These are phyloP conservation scores for Primulina tabacum DNA, from an alignment of 257 asterid genomes.

Conservation along the genomic window DNA sequence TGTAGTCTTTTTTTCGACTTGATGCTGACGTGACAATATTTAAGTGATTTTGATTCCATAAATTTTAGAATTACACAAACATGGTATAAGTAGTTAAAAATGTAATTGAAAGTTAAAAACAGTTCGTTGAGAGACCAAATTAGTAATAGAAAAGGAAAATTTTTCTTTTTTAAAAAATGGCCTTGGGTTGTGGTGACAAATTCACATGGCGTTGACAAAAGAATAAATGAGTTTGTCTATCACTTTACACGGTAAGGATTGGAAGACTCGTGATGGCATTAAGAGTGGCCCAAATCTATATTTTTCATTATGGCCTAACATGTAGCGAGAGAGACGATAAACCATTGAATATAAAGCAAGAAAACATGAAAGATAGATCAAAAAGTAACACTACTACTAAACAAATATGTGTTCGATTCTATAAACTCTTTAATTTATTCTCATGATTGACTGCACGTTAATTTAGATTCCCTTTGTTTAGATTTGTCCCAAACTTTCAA, in stretches of 20 bases:
- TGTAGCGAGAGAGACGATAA: slow-evolving; percentile 30
- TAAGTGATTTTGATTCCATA: no score
- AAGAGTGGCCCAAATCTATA: slow-evolving; percentile 19
- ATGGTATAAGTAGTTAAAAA: no score
- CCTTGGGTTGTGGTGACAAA: slow-evolving; percentile 34
- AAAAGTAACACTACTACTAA: slow-evolving; percentile 21
- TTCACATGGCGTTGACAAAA: slow-evolving; percentile 46
- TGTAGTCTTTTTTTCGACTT: no score
- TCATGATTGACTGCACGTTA: slow-evolving; percentile 18
- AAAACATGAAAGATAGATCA: slow-evolving; percentile 56
- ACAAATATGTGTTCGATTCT: slow-evolving; percentile 15
- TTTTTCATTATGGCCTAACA: slow-evolving; percentile 31
- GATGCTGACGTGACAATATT: no score
- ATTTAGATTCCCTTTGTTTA: neutral
- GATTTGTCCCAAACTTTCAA: neutral
- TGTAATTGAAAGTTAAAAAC: no score
- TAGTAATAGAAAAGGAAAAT: no score
- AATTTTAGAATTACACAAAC: no score
- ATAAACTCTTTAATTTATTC: slow-evolving; percentile 17
- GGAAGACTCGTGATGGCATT: slow-evolving; percentile 23
- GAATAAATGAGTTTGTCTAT: slow-evolving; percentile 44
- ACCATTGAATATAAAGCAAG: slow-evolving; percentile 29
- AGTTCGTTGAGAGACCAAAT: neutral
- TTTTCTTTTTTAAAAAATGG: neutral
- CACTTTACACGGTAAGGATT: slow-evolving; percentile 53